These are phyloP conservation scores for Globisporangium orthogonon DNA, from an alignment of 352 stramenopile species.

Conservation along the genomic window DNA sequence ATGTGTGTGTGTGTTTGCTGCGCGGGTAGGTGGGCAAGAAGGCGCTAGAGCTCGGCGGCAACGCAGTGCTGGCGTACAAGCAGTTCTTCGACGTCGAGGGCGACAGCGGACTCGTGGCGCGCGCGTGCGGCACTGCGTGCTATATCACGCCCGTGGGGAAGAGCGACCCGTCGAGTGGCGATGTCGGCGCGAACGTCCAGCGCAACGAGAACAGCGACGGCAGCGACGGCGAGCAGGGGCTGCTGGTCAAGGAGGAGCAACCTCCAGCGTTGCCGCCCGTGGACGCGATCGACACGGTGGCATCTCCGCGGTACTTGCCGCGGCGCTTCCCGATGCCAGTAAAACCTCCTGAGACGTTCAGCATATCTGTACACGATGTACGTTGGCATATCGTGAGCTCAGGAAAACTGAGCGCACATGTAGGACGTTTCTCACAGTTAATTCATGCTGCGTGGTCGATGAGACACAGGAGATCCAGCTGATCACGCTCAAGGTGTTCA, in stretches of 20 bases:
- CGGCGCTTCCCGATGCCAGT: slow-evolving; percentile 44
- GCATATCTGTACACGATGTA: slow-evolving; percentile 74
- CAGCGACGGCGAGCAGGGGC: slow-evolving; percentile 21
- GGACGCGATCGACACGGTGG: slow-evolving; percentile 27
- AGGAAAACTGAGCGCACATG: background rate
- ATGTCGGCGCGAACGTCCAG: slow-evolving; percentile 4
- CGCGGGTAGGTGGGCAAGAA: slow-evolving; percentile 90
- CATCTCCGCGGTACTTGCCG: slow-evolving; percentile 46
- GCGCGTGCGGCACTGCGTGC: slow-evolving; percentile 93
- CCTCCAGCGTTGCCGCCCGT: slow-evolving; percentile 9
- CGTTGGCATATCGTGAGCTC: slow-evolving; percentile 6
- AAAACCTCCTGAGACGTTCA: slow-evolving; percentile 53
- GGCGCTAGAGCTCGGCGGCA: slow-evolving; percentile 94
- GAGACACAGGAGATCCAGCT: slow-evolving; percentile 88
- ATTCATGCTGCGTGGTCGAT: background rate
- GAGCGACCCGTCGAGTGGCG: slow-evolving; percentile 17
- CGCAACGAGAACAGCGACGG: slow-evolving; percentile 25
- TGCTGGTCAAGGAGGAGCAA: slow-evolving; percentile 23
- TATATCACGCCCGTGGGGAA: slow-evolving; percentile 70
- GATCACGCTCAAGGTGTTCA: slow-evolving; percentile 92
- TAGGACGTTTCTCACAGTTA: background rate
- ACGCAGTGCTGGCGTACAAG: slow-evolving; percentile 97
- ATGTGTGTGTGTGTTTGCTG: slow-evolving; percentile 18
- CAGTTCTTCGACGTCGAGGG: slow-evolving; percentile 99
- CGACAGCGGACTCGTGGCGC: slow-evolving; percentile 95